Conservation (phyloP, 768 basidiomycete genomes). For the Lentinula aciculospora region DNA sequence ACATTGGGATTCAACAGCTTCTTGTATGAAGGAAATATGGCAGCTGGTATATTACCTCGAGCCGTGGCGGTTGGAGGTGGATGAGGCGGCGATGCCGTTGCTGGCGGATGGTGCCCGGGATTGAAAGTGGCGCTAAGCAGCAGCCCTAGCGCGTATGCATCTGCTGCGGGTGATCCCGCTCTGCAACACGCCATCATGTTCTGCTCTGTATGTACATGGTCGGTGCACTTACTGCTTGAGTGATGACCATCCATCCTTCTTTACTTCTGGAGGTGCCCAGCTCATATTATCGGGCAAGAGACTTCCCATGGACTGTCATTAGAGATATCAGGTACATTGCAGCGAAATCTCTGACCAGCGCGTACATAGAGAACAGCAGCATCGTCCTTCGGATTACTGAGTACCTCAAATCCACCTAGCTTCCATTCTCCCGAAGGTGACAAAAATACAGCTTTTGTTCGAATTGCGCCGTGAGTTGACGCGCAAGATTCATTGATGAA, state of each 20-base stretch:
- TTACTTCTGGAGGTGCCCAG: conserved; percentile 81
- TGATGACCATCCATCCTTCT: conserved; percentile 76
- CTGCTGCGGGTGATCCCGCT: conserved; percentile 56
- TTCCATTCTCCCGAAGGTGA: conserved; percentile 97
- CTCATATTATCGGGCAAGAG: conserved; percentile 54
- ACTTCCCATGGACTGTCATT: conserved; percentile 57
- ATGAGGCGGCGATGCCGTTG: conserved; percentile 66
- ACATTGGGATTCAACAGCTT: conserved; percentile 87
- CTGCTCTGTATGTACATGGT: not conserved
- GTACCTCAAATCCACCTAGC: conserved; percentile 87
- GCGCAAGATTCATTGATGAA: conserved; percentile 84
- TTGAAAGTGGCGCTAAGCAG: conserved; percentile 88
- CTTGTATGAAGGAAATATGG: conserved; percentile 79
- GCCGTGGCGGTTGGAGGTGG: conserved; percentile 73
- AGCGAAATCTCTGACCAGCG: not conserved
- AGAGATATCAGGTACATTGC: conserved; percentile 13
- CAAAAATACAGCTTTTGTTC: conserved; percentile 76
- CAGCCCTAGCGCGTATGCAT: conserved; percentile 86
- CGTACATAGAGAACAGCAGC: conserved; percentile 76
- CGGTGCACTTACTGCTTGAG: conserved; percentile 67
- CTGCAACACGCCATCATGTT: conserved; percentile 20
- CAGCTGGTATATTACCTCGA: conserved; percentile 68
- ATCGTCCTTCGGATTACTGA: conserved; percentile 81
- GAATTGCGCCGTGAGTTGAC: conserved; percentile 80
- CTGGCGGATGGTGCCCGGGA: conserved; percentile 65